Percentiles rank a stretch among this genome's conserved stretches.
phyloP scores from a whole-genome alignment of 805 yeast genomes.

The Myxozyma udenii region DNA sequence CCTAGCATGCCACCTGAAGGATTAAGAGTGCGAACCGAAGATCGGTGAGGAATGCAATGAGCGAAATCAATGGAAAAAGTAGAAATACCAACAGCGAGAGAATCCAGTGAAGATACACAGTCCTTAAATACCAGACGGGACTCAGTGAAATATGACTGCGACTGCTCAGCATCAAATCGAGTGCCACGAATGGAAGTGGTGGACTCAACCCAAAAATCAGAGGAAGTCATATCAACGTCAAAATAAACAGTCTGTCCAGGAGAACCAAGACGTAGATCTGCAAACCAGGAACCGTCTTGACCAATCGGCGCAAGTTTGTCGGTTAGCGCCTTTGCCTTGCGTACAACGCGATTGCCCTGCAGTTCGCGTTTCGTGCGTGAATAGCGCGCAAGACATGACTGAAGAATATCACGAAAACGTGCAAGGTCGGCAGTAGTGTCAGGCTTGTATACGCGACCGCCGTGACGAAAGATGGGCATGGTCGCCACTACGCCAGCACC shows the following conservation, averaged over 20 bases:
- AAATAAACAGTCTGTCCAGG: conserved; percentile 23
- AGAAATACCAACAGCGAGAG: conserved; percentile 10
- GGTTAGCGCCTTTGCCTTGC: conserved; percentile 22
- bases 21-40: conserved; percentile 25
- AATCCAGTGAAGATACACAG: conserved; percentile 24
- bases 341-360: conserved; percentile 28
- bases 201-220: conserved; percentile 28
- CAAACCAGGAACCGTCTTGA: conserved; percentile 20
- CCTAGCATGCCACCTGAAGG: conserved; percentile 30
- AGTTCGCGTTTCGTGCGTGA: conserved; percentile 25
- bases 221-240: conserved; percentile 28
- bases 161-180: conserved; percentile 16
- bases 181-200: conserved; percentile 27
- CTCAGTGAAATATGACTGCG: conserved; percentile 27
- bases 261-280: conserved; percentile 17
- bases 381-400: conserved; percentile 10
- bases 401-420: conserved; percentile 14
- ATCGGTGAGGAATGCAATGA: conserved; percentile 26
- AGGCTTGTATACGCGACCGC: conserved; percentile 23
- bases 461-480: conserved; percentile 14
- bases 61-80: conserved; percentile 19
- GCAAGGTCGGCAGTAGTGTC: conserved; percentile 20
- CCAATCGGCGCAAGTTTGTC: conserved; percentile 29
- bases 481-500: conserved; percentile 18
- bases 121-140: conserved; percentile 20